Conservation (phyloP, 2,329 filamentous ascomycete species). For the Aspergillus unguis region DNA sequence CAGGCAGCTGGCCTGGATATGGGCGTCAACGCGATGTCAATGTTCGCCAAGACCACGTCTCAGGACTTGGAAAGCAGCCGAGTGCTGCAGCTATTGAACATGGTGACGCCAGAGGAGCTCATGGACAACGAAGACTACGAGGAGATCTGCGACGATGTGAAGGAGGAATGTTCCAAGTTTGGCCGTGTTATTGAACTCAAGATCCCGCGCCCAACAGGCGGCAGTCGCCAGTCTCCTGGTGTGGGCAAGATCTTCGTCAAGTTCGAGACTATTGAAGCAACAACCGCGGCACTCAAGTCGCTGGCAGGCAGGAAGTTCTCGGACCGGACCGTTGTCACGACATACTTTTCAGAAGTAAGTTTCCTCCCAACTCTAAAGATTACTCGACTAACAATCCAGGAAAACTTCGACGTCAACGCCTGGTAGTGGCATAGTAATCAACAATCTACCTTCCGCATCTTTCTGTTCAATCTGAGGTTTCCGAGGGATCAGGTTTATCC, state of each 20-base stretch:
- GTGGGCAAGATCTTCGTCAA: conserved; percentile 99
- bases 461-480: conserved; percentile 6
- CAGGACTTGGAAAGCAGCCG: conserved; percentile 74
- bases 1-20: conserved; percentile 90
- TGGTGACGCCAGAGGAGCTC: conserved; percentile 95
- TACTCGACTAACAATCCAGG: conserved; percentile 50
- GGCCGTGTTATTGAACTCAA: conserved; percentile 84
- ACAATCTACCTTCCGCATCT: background rate
- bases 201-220: conserved; percentile 80
- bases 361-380: background rate
- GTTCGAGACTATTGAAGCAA: conserved; percentile 73
- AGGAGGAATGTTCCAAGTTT: conserved; percentile 89
- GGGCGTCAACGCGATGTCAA: conserved; percentile 95
- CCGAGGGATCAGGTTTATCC: background rate
- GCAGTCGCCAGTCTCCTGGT: conserved; percentile 77
- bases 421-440: conserved; percentile 57
- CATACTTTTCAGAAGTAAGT: conserved; percentile 87
- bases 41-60: conserved; percentile 87
- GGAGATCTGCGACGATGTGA: conserved; percentile 94
- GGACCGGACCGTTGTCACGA: conserved; percentile 91
- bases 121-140: conserved; percentile 94
- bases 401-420: conserved; percentile 89
- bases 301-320: conserved; percentile 94
- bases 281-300: conserved; percentile 80
- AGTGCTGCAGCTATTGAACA: conserved; percentile 91